Base-by-base conservation (phyloP, 1,139 yeast genomes). In the Taphrina betulina region DNA sequence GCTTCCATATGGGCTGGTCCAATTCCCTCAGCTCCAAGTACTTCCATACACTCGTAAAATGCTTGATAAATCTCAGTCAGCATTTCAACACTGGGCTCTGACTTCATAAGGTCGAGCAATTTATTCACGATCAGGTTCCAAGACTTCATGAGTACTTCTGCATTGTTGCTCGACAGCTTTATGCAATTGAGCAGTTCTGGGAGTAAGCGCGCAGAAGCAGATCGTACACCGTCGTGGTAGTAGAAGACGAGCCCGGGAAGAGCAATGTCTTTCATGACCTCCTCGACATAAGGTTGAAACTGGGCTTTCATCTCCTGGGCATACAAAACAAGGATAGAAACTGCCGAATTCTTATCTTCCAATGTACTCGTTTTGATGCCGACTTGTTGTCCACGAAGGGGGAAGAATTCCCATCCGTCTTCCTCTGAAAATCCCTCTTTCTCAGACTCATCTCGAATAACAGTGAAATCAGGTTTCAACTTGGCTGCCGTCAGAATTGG, bases 321-420 rank as follows among this genome's bases (percentile, higher is more conserved):
- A 67, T 94, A 92, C n/a, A 85, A 79, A 63, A 89, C 81, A 58
- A 92, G 75, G 59, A 92, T 75, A 66, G 92, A 96, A 75, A 92
- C 84, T 3, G 98, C 97, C 35, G 84, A 78, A 5, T 88, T 90
- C 72, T 94, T 92, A 63, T 90, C 97, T 67, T 92, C 98, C 61
- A 92, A 76, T 19, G 87, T 77, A 16, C 96, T 88, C 2, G 96
- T 88, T 68, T 90, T 95, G 54, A 92, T 89, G 22, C 97, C 98
- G 66, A 94, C 82, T 66, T 86, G 90, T 69, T 88, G 90, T 55
- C 98, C 98, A 26, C 90, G 83, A 37, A 89, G 74, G 63, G 88
- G 90, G 58, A 92, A 83, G 46, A 92, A 94, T 66, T 92, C 98
- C 95, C 96, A 92, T 61, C 90, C 96, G 51, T 90, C 95, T 65